Evolutionary conservation across 2,329 filamentous ascomycete species (phyloP).

Genomic region (Penicillium sp.): DNA sequence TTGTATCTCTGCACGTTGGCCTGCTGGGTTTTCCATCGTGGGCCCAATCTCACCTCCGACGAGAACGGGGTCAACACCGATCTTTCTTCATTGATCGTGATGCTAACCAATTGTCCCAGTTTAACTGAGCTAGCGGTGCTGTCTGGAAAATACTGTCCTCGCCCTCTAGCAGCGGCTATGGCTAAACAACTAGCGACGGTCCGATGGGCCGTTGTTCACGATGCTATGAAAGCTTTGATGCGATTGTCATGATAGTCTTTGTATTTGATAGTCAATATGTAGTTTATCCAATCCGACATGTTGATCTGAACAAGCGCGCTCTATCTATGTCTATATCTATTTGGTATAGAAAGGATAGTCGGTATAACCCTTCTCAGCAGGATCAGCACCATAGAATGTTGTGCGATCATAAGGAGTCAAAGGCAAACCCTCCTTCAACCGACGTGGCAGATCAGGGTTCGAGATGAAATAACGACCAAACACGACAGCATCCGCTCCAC

Average conservation of each 20-base stretch:
- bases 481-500: slow-evolving; percentile 32
- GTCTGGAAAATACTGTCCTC: slow-evolving; percentile 51
- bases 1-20: slow-evolving; percentile 60
- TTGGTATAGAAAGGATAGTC: slow-evolving; percentile 40
- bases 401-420: slow-evolving; percentile 42
- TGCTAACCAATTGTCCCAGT: slow-evolving; percentile 36
- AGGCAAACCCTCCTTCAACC: slow-evolving; percentile 37
- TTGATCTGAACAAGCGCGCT: background rate
- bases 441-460: slow-evolving; percentile 46
- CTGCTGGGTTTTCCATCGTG: slow-evolving; percentile 60
- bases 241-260: slow-evolving; percentile 18
- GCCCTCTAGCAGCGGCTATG: slow-evolving; percentile 57
- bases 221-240: slow-evolving; percentile 58
- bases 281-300: background rate
- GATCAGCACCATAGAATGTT: slow-evolving; percentile 43
- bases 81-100: slow-evolving; percentile 35
- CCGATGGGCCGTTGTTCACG: slow-evolving; percentile 62
- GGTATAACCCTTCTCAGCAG: slow-evolving; percentile 37
- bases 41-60: slow-evolving; percentile 37
- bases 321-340: slow-evolving; percentile 1
- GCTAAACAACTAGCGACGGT: slow-evolving; percentile 57
- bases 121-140: slow-evolving; percentile 38
- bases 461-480: slow-evolving; percentile 45
- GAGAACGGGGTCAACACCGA: slow-evolving; percentile 41
- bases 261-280: background rate